A percentile compares a stretch with the other conserved stretches of the same genome.
These are phyloP conservation scores for Cymbopogon citratus DNA, from an alignment of 176 grass and related monocot species.

Conservation along the genomic window DNA sequence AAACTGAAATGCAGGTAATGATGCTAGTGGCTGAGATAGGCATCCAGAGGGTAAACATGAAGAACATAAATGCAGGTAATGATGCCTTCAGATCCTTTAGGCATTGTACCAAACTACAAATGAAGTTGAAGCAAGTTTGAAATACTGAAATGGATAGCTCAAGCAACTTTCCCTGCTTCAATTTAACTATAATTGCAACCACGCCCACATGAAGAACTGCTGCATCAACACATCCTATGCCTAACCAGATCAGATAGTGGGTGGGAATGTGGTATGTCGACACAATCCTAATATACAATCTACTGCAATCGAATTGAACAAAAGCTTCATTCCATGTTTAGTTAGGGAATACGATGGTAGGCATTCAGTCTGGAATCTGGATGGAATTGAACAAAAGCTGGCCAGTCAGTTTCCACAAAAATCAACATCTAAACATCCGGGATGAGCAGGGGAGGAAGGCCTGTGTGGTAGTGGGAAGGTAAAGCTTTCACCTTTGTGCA, in stretches of 20 bases:
- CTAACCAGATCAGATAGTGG: neutral
- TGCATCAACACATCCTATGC: neutral
- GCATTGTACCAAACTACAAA: neutral
- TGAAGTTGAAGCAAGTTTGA: neutral
- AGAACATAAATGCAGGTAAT: slow-evolving; percentile 4
- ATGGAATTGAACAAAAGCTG: neutral
- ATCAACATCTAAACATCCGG: neutral
- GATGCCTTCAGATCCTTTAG: neutral
- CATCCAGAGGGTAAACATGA: neutral
- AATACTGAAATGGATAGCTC: neutral
- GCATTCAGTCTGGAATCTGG: neutral
- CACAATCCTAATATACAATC: neutral
- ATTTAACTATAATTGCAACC: neutral
- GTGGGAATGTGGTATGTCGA: neutral
- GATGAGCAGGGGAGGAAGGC: neutral
- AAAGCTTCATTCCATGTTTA: neutral
- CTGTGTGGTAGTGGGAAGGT: neutral
- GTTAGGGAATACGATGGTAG: neutral
- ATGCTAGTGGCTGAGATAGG: too few relatives aligned
- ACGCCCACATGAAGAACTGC: neutral
- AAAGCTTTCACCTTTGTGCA: slow-evolving; percentile 31
- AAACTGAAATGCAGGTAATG: too few relatives aligned
- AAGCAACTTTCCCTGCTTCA: neutral
- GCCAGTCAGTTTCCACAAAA: neutral
- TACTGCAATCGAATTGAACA: neutral